A percentile compares a stretch with the other conserved stretches of the same genome.
Evolutionary conservation across 805 yeast species (phyloP).

Genomic region (Cyberlindnera xishuangbannaensis): DNA sequence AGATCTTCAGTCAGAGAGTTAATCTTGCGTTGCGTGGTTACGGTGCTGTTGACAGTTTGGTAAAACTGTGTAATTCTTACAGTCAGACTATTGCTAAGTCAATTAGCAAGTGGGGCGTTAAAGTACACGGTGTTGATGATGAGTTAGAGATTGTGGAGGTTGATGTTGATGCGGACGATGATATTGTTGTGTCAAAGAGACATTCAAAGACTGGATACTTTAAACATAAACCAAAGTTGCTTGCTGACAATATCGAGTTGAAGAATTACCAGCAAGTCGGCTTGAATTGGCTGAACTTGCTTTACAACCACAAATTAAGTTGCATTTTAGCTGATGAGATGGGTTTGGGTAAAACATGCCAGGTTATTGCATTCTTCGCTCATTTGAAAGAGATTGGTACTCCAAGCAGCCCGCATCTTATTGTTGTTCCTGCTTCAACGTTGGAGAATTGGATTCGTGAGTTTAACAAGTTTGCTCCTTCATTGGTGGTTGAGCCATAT

Average conservation of each 20-base stretch:
- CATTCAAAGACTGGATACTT: conserved; percentile 41
- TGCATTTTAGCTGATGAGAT: conserved; percentile 97
- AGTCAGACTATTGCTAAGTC: conserved; percentile 67
- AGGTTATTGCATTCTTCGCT: conserved; percentile 89
- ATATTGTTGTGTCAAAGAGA: conserved; percentile 24
- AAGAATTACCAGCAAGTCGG: conserved; percentile 97
- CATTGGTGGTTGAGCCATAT: conserved; percentile 78
- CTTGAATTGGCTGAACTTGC: conserved; percentile 80
- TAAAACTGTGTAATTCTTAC: conserved; percentile 72
- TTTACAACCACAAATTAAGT: conserved; percentile 73
- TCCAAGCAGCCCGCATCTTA: conserved; percentile 73
- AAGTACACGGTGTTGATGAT: conserved; percentile 54
- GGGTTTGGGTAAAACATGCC: conserved; percentile 98
- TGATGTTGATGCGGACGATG: conserved; percentile 29
- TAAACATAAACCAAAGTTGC: conserved; percentile 62
- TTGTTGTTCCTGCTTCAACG: conserved; percentile 95
- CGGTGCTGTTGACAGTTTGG: conserved; percentile 90
- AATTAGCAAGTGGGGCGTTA: conserved; percentile 86
- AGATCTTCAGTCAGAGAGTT: conserved; percentile 65
- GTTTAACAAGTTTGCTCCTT: conserved; percentile 83
- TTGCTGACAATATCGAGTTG: conserved; percentile 59
- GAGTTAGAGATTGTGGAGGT: conserved; percentile 62
- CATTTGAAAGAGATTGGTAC: conserved; percentile 64
- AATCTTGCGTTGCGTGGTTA: conserved; percentile 75
- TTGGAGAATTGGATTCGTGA: conserved; percentile 97